phyloP scores from a whole-genome alignment of 352 stramenopile species.

The Globisporangium megalacanthum region DNA sequence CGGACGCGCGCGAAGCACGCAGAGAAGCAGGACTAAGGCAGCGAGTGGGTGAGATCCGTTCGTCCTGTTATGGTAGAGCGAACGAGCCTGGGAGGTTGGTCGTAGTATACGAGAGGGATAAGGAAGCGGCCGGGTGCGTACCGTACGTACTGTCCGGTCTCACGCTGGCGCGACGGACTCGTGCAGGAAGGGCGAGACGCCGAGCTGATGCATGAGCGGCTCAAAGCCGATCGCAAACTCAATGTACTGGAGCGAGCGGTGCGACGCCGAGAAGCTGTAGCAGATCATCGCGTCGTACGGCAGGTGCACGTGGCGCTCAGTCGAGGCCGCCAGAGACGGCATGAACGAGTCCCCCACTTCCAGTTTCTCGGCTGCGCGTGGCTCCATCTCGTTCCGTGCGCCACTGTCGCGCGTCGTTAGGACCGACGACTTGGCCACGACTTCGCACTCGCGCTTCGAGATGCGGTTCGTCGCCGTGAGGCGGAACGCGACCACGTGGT shows the following conservation, averaged over 20 bases:
- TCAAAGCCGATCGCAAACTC: slow-evolving; percentile 87
- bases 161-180: background rate
- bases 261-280: slow-evolving; percentile 59
- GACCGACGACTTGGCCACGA: slow-evolving; percentile 49
- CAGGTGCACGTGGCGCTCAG: slow-evolving; percentile 71
- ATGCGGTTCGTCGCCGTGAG: slow-evolving; percentile 74
- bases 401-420: slow-evolving; percentile 26
- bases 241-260: slow-evolving; percentile 62
- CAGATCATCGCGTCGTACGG: slow-evolving; percentile 79
- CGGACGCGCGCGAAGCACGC: background rate
- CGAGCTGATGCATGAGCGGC: slow-evolving; percentile 69
- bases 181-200: slow-evolving; percentile 48
- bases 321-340: background rate
- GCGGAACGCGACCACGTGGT: slow-evolving; percentile 55
- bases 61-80: too few species aligned
- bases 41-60: too few species aligned
- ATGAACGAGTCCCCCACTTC: too few species aligned
- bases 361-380: slow-evolving; percentile 5
- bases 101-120: background rate
- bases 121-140: background rate
- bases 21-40: background rate
- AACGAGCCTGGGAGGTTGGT: background rate
- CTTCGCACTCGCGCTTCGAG: slow-evolving; percentile 48
- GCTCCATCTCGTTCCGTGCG: background rate
- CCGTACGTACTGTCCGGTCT: background rate